Percentiles rank a stretch among this genome's conserved stretches.
Evolutionary conservation across 352 stramenopile species (phyloP).

Genomic region (Globisporangium uncinulatum): DNA sequence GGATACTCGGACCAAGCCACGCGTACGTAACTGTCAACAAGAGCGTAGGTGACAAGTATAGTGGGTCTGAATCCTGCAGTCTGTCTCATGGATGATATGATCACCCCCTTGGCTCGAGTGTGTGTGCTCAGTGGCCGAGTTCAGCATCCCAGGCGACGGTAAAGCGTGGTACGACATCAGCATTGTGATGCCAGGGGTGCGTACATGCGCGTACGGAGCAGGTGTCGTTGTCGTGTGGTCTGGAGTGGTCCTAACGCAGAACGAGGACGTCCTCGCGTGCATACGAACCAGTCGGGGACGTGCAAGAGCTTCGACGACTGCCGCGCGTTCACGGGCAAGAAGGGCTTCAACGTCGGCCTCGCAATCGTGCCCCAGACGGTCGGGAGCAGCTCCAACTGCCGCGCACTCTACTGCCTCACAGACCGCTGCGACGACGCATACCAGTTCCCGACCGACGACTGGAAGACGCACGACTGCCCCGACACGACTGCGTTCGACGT

Average conservation of each 20-base stretch:
- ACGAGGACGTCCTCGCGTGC: constrained; percentile 8
- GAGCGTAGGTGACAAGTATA: not conserved
- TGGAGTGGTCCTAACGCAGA: too few species aligned
- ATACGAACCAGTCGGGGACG: not conserved
- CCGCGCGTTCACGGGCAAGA: constrained; percentile 12
- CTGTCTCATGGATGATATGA: too few species aligned
- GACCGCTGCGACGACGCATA: constrained; percentile 21
- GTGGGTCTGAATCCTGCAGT: not conserved
- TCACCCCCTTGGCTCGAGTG: not conserved
- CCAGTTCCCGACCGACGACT: constrained; percentile 22
- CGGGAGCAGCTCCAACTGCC: constrained; percentile 23
- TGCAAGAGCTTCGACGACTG: constrained; percentile 9
- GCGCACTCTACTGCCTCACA: constrained; percentile 20
- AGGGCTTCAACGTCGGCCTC: constrained; percentile 38
- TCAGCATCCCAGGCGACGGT: constrained; percentile 13
- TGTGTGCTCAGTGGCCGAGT: constrained; percentile 17
- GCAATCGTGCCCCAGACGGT: constrained; percentile 23
- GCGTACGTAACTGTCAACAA: constrained; percentile 9
- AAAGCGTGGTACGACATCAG: constrained; percentile 15
- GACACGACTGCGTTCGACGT: constrained; percentile 25
- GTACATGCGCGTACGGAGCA: constrained; percentile 4
- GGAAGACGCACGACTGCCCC: constrained; percentile 20
- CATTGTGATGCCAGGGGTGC: constrained; percentile 14
- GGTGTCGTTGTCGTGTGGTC: not conserved
- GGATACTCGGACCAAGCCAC: constrained; percentile 27